Conservation (phyloP, 345 rosid genomes). For the Acer negundo region DNA sequence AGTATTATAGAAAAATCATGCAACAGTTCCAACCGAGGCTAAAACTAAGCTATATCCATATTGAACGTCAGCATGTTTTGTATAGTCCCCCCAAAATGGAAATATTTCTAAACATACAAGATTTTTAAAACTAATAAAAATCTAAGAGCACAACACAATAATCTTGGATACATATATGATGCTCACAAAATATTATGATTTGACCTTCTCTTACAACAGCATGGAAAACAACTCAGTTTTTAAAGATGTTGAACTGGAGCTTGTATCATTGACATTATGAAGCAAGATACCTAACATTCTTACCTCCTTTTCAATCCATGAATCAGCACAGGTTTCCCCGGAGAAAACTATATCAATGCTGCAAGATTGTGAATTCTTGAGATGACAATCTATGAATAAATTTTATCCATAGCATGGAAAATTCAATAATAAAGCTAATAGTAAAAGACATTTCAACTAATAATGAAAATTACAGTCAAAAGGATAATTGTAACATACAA, state of each 20-base stretch:
- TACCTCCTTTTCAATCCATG: conserved; percentile 97
- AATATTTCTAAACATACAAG: no score
- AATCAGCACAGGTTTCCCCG: conserved; percentile 84
- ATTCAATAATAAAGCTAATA: background rate
- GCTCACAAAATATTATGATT: background rate
- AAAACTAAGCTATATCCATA: background rate
- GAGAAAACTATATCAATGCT: conserved; percentile 81
- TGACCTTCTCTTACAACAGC: background rate
- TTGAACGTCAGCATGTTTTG: background rate
- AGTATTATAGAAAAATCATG: background rate
- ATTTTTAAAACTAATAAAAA: no score
- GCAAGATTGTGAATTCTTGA: conserved; percentile 33
- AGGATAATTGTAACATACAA: background rate
- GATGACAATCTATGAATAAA: conserved; percentile 5
- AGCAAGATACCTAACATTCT: background rate
- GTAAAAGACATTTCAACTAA: background rate
- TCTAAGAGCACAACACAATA: background rate
- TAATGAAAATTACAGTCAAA: background rate
- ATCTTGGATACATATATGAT: background rate
- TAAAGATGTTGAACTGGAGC: background rate
- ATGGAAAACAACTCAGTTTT: background rate
- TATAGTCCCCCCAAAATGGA: background rate
- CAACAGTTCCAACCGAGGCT: background rate
- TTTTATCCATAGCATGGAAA: background rate
- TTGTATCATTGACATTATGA: background rate